Evolutionary conservation across 768 basidiomycete genomes (phyloP).

Genomic region (Leccinum uliginosum): DNA sequence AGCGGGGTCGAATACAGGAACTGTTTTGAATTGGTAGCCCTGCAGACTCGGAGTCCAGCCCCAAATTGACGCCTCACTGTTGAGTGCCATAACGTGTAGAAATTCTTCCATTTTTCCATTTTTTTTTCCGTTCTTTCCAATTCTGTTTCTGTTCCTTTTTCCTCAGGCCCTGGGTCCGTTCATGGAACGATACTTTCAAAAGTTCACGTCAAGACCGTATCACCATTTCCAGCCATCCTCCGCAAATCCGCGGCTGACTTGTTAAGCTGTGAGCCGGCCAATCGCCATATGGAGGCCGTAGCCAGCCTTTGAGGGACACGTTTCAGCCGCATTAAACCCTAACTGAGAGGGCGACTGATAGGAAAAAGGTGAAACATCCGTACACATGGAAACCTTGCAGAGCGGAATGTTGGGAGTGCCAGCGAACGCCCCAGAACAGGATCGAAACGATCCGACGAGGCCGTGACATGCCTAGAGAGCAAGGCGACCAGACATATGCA

Average conservation of each 20-base stretch:
- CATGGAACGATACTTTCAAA: neutral
- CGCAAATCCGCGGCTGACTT: constrained; percentile 16
- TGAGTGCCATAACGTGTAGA: neutral
- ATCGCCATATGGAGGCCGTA: constrained; percentile 5
- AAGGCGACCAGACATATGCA: constrained; percentile 3
- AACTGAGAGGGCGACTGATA: constrained; percentile 10
- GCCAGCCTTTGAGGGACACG: constrained; percentile 14
- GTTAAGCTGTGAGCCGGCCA: constrained; percentile 3
- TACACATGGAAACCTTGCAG: constrained; percentile 15
- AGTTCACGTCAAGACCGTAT: neutral
- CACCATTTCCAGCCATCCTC: neutral
- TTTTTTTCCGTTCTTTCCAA: neutral
- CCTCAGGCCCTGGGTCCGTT: neutral
- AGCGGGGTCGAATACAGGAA: constrained; percentile 1
- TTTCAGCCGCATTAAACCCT: constrained; percentile 24
- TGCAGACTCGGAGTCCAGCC: neutral
- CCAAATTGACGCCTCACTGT: constrained; percentile 3
- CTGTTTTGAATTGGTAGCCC: neutral
- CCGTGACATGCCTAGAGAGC: neutral
- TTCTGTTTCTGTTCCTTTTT: neutral
- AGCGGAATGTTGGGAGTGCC: constrained; percentile 3
- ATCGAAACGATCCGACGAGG: constrained; percentile 1
- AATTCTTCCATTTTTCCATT: neutral
- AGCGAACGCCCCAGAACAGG: constrained; percentile 9
- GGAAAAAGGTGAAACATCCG: constrained; percentile 14